phyloP scores from a whole-genome alignment of 768 basidiomycete genomes.

The Xanthoconium stramineum region DNA sequence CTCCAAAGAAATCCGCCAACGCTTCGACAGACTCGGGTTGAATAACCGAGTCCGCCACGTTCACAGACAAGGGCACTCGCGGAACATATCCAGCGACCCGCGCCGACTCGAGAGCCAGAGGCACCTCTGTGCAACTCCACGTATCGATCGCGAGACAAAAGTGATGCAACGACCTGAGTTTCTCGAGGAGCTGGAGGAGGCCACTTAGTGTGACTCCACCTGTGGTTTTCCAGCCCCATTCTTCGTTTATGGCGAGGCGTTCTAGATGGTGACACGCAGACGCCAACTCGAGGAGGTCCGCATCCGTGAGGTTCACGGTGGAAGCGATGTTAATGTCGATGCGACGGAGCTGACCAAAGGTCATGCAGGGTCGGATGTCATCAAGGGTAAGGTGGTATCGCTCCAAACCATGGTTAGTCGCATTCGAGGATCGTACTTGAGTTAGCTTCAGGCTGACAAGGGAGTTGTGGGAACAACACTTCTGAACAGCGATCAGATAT shows the following conservation, averaged over 20 bases:
- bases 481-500: neutral
- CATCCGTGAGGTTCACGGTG: neutral
- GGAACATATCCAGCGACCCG: neutral
- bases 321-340: constrained; percentile 1
- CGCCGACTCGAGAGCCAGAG: neutral
- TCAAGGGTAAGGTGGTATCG: neutral
- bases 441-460: constrained; percentile 1
- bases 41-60: constrained; percentile 1
- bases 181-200: neutral
- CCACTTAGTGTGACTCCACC: constrained; percentile 1
- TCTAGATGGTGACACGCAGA: neutral
- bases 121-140: neutral
- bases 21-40: constrained; percentile 1
- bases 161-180: neutral
- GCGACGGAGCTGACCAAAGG: constrained; percentile 1
- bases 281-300: neutral
- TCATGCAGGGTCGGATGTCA: neutral
- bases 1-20: constrained; percentile 4
- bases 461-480: neutral
- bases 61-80: neutral
- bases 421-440: neutral
- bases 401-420: neutral
- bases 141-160: constrained; percentile 6
- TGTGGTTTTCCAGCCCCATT: constrained; percentile 3
- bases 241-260: constrained; percentile 3